Evolutionary conservation across 768 basidiomycete genomes (phyloP).

Genomic region (Lactifluus echinatus): DNA sequence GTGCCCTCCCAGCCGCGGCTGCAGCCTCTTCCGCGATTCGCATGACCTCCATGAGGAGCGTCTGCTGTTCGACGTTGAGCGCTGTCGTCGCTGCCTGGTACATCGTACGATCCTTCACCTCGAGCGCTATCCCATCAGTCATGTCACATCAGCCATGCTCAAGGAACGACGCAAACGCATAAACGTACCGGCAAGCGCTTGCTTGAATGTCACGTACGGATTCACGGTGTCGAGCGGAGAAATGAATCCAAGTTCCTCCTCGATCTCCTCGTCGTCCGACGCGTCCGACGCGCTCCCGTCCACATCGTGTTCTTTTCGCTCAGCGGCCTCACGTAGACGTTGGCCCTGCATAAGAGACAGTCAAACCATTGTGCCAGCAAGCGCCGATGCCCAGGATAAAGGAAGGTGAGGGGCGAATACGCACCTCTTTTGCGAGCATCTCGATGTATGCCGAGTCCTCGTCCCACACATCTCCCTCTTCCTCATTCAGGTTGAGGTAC

Average conservation of each 20-base stretch:
- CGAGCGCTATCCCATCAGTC: constrained; percentile 45
- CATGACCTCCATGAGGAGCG: constrained; percentile 81
- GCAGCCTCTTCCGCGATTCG: constrained; percentile 23
- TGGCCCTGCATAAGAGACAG: constrained; percentile 53
- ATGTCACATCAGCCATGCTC: not conserved
- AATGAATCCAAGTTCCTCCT: constrained; percentile 80
- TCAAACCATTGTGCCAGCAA: not conserved
- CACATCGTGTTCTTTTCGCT: constrained; percentile 29
- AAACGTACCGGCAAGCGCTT: constrained; percentile 60
- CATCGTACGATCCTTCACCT: constrained; percentile 55
- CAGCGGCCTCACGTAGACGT: constrained; percentile 58
- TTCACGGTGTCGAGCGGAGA: constrained; percentile 76
- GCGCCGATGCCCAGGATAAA: not conserved
- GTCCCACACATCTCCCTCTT: constrained; percentile 85
- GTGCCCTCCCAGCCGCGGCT: not conserved
- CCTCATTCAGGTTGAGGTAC: constrained; percentile 55
- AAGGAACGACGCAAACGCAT: not conserved
- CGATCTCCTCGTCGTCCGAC: constrained; percentile 47
- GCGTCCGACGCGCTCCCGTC: constrained; percentile 24
- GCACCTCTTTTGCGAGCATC: constrained; percentile 74
- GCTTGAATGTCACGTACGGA: constrained; percentile 71
- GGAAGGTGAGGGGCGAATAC: constrained; percentile 11
- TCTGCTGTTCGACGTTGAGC: constrained; percentile 68
- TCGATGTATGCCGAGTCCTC: constrained; percentile 85
- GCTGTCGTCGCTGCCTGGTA: constrained; percentile 70